These are phyloP conservation scores for Aureobasidium melanogenum DNA, from an alignment of 2,329 filamentous ascomycete genomes.

Conservation along the genomic window DNA sequence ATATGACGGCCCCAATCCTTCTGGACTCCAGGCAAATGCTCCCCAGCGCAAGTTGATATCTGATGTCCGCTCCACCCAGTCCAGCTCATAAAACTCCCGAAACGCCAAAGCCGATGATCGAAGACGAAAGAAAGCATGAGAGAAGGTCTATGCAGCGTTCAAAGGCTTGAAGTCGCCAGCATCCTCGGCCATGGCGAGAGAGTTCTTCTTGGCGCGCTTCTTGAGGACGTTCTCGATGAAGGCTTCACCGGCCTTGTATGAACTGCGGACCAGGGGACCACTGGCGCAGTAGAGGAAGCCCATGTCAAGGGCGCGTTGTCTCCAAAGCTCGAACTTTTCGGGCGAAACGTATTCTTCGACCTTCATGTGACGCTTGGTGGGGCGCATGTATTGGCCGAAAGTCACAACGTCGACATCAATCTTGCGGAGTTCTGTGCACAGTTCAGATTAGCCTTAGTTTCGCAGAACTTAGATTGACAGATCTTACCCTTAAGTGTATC, in stretches of 20 bases:
- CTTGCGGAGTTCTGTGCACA: slow-evolving; percentile 58
- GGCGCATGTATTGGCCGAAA: slow-evolving; percentile 99
- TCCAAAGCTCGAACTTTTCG: slow-evolving; percentile 84
- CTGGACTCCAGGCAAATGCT: slow-evolving; percentile 12
- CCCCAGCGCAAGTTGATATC: slow-evolving; percentile 13
- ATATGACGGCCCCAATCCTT: background rate
- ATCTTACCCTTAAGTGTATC: slow-evolving; percentile 61
- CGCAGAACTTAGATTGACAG: too few species aligned
- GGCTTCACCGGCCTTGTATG: slow-evolving; percentile 95
- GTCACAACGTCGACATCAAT: slow-evolving; percentile 88
- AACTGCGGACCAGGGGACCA: slow-evolving; percentile 84
- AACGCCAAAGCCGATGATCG: background rate
- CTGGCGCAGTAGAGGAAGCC: slow-evolving; percentile 96
- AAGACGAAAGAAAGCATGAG: background rate
- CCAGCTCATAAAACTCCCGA: background rate
- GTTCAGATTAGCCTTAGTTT: background rate
- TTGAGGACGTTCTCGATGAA: slow-evolving; percentile 98
- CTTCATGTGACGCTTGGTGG: slow-evolving; percentile 94
- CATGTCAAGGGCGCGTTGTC: slow-evolving; percentile 80
- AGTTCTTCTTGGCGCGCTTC: slow-evolving; percentile 52
- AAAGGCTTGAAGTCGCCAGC: slow-evolving; percentile 19
- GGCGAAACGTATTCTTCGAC: slow-evolving; percentile 93
- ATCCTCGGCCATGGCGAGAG: slow-evolving; percentile 22
- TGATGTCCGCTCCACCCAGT: background rate
- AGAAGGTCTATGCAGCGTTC: background rate